A percentile compares a stretch with the other conserved stretches of the same genome.
Conservation (phyloP, 306 rosid genomes). For the Leucaena leucocephala region DNA sequence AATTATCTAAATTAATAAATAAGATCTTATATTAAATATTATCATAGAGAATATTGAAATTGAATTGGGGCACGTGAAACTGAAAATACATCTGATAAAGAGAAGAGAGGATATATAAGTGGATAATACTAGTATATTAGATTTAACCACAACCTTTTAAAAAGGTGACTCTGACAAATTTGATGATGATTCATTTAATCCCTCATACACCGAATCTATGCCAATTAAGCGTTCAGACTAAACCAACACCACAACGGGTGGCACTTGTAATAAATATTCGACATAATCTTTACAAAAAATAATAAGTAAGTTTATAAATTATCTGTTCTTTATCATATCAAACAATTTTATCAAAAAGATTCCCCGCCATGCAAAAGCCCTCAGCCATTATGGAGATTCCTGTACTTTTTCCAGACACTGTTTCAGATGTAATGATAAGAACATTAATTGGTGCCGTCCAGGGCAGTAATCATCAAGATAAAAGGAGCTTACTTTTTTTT, state of each 20-base stretch:
- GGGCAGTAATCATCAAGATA: background rate
- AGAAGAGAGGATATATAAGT: background rate
- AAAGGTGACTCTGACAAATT: background rate
- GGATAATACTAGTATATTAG: background rate
- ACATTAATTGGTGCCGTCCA: slow-evolving; percentile 7
- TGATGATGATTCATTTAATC: background rate
- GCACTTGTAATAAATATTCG: background rate
- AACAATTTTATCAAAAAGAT: background rate
- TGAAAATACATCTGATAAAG: background rate
- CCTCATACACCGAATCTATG: background rate
- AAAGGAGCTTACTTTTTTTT: background rate
- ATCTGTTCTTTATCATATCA: background rate
- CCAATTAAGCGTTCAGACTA: background rate
- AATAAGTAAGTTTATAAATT: background rate
- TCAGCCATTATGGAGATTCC: background rate
- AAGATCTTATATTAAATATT: too few relatives aligned
- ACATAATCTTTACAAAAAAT: background rate
- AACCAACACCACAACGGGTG: background rate
- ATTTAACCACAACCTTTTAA: background rate
- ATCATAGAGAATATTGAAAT: background rate
- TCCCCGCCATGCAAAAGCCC: background rate
- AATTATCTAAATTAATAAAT: too few relatives aligned
- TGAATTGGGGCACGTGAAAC: background rate
- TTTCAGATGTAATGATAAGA: background rate
- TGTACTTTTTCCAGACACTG: slow-evolving; percentile 1